Evolutionary conservation across 306 rosid species (phyloP), one percentile per base, ranked within the genome.

Genomic region (Castanea crenata): DNA sequence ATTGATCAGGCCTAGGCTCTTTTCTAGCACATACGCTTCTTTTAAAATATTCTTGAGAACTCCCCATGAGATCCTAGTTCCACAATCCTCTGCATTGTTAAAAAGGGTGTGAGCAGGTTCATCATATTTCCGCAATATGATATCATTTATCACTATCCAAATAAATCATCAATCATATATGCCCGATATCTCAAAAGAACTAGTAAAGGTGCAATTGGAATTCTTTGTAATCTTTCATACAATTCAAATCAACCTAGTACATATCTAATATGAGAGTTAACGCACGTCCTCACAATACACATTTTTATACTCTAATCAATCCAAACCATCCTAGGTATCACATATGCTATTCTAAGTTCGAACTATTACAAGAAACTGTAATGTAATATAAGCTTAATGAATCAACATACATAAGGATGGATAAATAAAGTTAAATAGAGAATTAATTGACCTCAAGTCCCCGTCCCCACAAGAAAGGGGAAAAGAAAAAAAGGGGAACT

Each of bases 1-100:
- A 71, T 84, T 78, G 73, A 75, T 69, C 77, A 74, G 71, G 46
- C 69, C 38, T 74, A 61, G 54, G 78, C 44, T 76, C 74, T 77
- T 77, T 86, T 70, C 79, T 77, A 88, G 83, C 92, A 69, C 86
- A 80, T 56, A 77, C 81, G 70, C 5, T 84, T 78, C 12, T 49
- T 62, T 5, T 62, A 31, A 4, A 58, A 12, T 27, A 62, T 27
- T 23, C 34, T 25, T 61, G 35, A 27, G 15, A 14, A 10, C 65
- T 23, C 4, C 32, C 65, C 5, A 4, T 27, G 15, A 13, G 5
- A 10, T 10, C 34, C 18, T 62, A 14, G n/a, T 5, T 62, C 15
- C 38, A 23, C 75, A 81, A 81, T 62, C 80, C 83, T 79, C 73
- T 73, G 34, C 73, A 77, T 71, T 64, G 51, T 67, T 75, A 72